A percentile compares a stretch with the other conserved stretches of the same genome.
Conservation (phyloP, 768 basidiomycete genomes). For the Polyporus arcularius region DNA sequence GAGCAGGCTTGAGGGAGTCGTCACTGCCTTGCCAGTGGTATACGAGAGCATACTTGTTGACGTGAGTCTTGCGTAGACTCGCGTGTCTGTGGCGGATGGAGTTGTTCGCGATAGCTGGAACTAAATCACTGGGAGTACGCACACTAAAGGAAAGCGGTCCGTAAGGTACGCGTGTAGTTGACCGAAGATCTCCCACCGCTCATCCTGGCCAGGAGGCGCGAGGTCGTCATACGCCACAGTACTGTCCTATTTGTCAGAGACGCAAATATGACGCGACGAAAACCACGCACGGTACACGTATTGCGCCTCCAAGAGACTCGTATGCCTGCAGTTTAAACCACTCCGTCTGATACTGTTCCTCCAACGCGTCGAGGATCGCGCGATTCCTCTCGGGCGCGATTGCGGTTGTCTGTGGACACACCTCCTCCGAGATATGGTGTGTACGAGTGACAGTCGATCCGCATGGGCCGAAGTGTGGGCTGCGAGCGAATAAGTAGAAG, state of each 20-base stretch:
- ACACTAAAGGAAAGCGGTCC: conserved; percentile 42
- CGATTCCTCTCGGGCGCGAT: conserved; percentile 8
- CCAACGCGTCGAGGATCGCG: conserved; percentile 9
- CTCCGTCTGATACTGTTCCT: conserved; percentile 5
- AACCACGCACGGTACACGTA: conserved; percentile 18
- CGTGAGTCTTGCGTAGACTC: conserved; percentile 60
- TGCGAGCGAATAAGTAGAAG: background rate
- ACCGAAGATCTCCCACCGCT: conserved; percentile 37
- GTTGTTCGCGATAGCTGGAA: too few relatives aligned
- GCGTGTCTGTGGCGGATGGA: conserved; percentile 45
- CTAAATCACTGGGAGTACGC: too few relatives aligned
- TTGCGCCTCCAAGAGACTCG: conserved; percentile 17
- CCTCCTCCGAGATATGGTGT: background rate
- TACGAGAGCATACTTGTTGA: conserved; percentile 78
- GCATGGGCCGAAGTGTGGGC: background rate
- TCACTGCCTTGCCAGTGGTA: conserved; percentile 74
- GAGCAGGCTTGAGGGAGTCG: conserved; percentile 61
- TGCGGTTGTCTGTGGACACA: conserved; percentile 11
- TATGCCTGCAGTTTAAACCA: conserved; percentile 17
- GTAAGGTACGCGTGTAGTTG: conserved; percentile 38
- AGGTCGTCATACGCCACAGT: conserved; percentile 34
- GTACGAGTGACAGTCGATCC: background rate
- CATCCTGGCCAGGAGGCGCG: conserved; percentile 27
- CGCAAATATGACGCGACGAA: background rate
- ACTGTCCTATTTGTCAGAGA: conserved; percentile 4